Evolutionary conservation across 345 rosid species (phyloP), one percentile per base, ranked within the genome.

Genomic region (Sisymbrium irio): DNA sequence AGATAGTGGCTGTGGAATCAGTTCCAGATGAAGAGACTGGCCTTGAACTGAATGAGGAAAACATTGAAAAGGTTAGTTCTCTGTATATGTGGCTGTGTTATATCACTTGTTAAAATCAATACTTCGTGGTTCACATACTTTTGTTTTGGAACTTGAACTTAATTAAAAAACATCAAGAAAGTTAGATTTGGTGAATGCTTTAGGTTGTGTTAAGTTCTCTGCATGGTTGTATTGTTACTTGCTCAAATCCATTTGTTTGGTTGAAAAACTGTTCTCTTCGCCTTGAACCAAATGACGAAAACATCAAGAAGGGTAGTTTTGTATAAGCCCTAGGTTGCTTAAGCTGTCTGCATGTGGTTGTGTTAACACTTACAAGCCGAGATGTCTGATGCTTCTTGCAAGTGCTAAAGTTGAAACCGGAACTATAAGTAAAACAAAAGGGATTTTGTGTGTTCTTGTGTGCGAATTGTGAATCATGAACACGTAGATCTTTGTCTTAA

Each of bases 1-100:
- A 91, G 73, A 84, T 95, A 6, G 97, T 92, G 47, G 97, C 97
- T 10, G 97, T 92, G 32, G 99, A 92, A 77, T 78, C 97, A 0
- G 36, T 95, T 47, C 73, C 89, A 0, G 99, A 95, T 79, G 93
- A 78, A 83, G 99, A 95, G 84, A 88, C 93, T 57, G 97, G 98
- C 51, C 98, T 94, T 62, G 95, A 87, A 83, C 62, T 94, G 61
- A 94, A 81, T 67, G 96, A 89, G 55, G 97, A 91, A 73, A 94
- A 94, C 65, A 68, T 89, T 71, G 98, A 94, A 82, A 85, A 89
- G 95, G 98, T 89, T 80, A 69, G 18, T 27, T 13, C 9, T 19
- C 44, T 35, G 18, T 15, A 18, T 9, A 53, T 36, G 19, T 40
- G 4, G 15, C 13, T 13, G 15, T 40, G 15, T 40, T 0, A 1